Conservation (phyloP, 1,284 basidiomycete species). For the Ustilago cynodontis region DNA sequence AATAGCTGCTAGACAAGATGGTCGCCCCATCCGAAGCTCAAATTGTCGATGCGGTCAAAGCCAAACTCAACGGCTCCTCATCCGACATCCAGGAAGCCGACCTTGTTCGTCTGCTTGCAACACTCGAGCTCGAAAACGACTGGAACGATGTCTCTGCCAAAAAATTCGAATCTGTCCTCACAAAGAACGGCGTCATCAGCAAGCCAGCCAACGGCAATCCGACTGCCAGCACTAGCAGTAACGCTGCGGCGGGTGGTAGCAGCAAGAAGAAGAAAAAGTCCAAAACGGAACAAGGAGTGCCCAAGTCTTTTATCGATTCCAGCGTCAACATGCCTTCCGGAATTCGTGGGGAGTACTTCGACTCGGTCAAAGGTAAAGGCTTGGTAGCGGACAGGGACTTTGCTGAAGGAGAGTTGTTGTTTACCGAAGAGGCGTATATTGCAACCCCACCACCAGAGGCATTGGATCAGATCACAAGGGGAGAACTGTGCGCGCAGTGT, state of each 20-base stretch:
- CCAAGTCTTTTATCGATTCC: conserved; percentile 56
- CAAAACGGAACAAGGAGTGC: conserved; percentile 24
- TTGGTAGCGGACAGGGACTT: conserved; percentile 80
- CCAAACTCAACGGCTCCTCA: conserved; percentile 5
- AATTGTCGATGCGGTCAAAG: conserved; percentile 35
- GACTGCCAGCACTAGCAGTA: not conserved
- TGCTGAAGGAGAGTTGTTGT: conserved; percentile 79
- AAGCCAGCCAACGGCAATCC: conserved; percentile 1
- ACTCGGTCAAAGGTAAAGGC: conserved; percentile 82
- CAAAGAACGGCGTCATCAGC: conserved; percentile 25
- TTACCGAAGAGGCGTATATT: conserved; percentile 78
- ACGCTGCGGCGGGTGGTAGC: not conserved
- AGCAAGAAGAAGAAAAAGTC: conserved; percentile 49
- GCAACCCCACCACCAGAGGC: conserved; percentile 59
- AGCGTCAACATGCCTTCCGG: conserved; percentile 45
- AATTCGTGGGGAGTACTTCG: conserved; percentile 79
- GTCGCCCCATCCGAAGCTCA: conserved; percentile 34
- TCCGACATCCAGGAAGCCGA: conserved; percentile 12
- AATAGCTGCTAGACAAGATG: conserved; percentile 9
- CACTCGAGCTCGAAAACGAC: conserved; percentile 52
- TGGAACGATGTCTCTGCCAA: conserved; percentile 51
- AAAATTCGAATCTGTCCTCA: conserved; percentile 36
- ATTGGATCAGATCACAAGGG: conserved; percentile 29
- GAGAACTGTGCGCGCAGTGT: conserved; percentile 60
- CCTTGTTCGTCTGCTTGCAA: conserved; percentile 40